Percentiles rank a stretch among this genome's conserved stretches.
These are phyloP conservation scores for Aspergillus sp. DNA, from an alignment of 2,329 filamentous ascomycete species.

Conservation along the genomic window DNA sequence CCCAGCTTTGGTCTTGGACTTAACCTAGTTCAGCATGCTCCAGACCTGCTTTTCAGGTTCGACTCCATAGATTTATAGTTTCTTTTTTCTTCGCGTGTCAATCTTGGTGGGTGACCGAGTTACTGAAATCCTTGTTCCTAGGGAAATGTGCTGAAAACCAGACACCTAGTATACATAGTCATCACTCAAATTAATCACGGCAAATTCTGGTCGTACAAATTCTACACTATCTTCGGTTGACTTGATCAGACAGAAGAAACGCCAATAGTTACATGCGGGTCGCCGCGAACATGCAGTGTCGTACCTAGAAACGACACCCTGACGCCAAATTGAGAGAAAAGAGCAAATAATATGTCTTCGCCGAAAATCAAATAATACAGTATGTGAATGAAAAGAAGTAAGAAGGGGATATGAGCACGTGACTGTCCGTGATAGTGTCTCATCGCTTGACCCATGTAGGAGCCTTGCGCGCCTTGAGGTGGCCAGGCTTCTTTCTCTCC, in stretches of 20 bases:
- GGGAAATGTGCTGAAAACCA: neutral
- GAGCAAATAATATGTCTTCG: conserved; percentile 16
- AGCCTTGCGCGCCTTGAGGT: conserved; percentile 96
- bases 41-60: neutral
- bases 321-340: conserved; percentile 17
- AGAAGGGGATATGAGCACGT: conserved; percentile 22
- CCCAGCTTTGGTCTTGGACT: no score
- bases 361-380: conserved; percentile 23
- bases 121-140: neutral
- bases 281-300: conserved; percentile 22
- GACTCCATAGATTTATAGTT: neutral
- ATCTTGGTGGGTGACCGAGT: neutral
- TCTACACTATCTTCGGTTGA: conserved; percentile 15
- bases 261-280: conserved; percentile 24
- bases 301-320: conserved; percentile 19
- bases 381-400: conserved; percentile 13
- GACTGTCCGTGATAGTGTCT: conserved; percentile 14
- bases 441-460: conserved; percentile 93
- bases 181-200: neutral
- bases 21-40: neutral
- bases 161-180: neutral
- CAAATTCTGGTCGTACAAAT: conserved; percentile 10
- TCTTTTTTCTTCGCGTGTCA: neutral
- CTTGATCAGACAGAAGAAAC: conserved; percentile 16
- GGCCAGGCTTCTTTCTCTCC: conserved; percentile 97